phyloP scores from a whole-genome alignment of 352 stramenopile genomes.

The Phytophthora colocasiae region DNA sequence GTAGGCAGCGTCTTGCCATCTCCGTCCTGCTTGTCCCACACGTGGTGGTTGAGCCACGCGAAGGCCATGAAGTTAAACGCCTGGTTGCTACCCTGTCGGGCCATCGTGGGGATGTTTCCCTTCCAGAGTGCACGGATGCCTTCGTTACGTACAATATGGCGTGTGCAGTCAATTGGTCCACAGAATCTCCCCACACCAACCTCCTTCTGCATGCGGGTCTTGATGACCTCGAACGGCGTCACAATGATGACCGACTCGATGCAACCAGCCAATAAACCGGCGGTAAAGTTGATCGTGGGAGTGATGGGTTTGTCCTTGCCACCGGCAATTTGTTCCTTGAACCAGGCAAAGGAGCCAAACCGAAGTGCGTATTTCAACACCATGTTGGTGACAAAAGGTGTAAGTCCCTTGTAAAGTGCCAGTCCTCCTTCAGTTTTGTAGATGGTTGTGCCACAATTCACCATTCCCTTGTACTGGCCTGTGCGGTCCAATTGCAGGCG shows the following conservation, averaged over 20 bases:
- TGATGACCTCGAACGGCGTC: constrained; percentile 98
- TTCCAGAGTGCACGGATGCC: constrained; percentile 96
- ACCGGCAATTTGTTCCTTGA: constrained; percentile 85
- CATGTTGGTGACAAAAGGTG: constrained; percentile 90
- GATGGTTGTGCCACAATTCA: constrained; percentile 83
- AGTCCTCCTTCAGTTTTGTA: constrained; percentile 76
- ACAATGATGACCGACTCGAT: constrained; percentile 98
- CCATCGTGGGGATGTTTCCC: constrained; percentile 95
- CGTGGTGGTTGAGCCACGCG: constrained; percentile 91
- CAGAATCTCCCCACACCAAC: constrained; percentile 90
- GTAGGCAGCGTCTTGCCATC: constrained; percentile 91
- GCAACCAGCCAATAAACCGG: constrained; percentile 92
- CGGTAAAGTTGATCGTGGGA: constrained; percentile 82
- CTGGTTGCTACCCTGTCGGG: constrained; percentile 97
- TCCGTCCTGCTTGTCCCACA: constrained; percentile 92
- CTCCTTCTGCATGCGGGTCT: constrained; percentile 97
- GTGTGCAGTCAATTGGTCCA: constrained; percentile 93
- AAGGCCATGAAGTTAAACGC: constrained; percentile 98
- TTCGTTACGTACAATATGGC: constrained; percentile 94
- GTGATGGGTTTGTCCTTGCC: constrained; percentile 78
- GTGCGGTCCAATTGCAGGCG: constrained; percentile 80
- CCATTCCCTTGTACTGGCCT: constrained; percentile 87
- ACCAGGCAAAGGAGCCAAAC: constrained; percentile 88
- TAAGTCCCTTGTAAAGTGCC: constrained; percentile 88
- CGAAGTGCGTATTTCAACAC: constrained; percentile 91